Percentiles rank a stretch among this genome's conserved stretches.
Evolutionary conservation across 2,329 filamentous ascomycete genomes (phyloP).

Genomic region (Byssoonygena ceratinophila): DNA sequence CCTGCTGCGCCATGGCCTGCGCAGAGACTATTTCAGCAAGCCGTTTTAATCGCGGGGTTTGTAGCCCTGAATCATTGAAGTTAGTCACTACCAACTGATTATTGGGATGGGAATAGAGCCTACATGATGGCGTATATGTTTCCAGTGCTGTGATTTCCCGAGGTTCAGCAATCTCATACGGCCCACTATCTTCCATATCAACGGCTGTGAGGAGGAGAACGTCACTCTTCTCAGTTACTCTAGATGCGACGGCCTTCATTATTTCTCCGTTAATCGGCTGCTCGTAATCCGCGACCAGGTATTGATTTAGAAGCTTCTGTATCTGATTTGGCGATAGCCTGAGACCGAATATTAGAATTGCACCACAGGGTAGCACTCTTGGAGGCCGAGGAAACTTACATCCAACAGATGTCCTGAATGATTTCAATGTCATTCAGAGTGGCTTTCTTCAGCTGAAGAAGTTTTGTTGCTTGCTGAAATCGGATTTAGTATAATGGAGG

Average conservation of each 20-base stretch:
- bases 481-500: constrained; percentile 10
- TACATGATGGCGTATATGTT: constrained; percentile 96
- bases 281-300: constrained; percentile 96
- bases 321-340: constrained; percentile 98
- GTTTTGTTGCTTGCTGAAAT: constrained; percentile 82
- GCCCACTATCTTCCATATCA: constrained; percentile 97
- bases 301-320: constrained; percentile 96
- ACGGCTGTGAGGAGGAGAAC: constrained; percentile 86
- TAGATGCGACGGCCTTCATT: constrained; percentile 96
- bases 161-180: constrained; percentile 96
- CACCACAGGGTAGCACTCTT: background rate
- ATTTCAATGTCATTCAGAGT: constrained; percentile 99
- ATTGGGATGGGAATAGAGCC: constrained; percentile 29
- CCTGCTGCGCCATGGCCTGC: constrained; percentile 90
- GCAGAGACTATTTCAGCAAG: constrained; percentile 96
- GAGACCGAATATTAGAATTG: constrained; percentile 5
- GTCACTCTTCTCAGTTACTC: constrained; percentile 96
- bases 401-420: constrained; percentile 99
- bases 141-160: constrained; percentile 91
- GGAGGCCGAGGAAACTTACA: constrained; percentile 51
- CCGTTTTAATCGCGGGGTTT: constrained; percentile 89
- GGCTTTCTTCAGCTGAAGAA: constrained; percentile 96
- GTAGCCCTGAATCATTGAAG: constrained; percentile 57
- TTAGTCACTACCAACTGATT: background rate
- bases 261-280: constrained; percentile 99